Percentiles rank a stretch among this genome's conserved stretches.
Evolutionary conservation across 108 stramenopile genomes (phyloP).

Genomic region (Stephanodiscus triporus): DNA sequence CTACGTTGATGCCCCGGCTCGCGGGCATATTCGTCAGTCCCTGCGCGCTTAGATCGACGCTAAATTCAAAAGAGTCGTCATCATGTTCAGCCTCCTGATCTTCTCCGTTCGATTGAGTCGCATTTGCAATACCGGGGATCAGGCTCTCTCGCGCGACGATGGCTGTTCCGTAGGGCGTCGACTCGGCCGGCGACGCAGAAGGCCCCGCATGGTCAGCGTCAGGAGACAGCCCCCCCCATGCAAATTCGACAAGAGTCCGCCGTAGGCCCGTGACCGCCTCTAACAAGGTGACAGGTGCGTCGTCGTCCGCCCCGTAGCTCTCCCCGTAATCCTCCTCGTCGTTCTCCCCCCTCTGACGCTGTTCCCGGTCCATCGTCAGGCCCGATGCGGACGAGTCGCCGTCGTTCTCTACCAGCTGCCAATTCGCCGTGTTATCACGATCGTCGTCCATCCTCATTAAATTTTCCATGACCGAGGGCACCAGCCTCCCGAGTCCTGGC

Average conservation of each 20-base stretch:
- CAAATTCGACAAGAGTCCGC: conserved; percentile 28
- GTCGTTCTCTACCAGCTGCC: conserved; percentile 22
- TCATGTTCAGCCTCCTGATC: neutral
- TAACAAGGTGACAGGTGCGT: conserved; percentile 32
- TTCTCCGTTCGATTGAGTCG: neutral
- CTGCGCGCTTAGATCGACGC: conserved; percentile 1
- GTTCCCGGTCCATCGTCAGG: conserved; percentile 20
- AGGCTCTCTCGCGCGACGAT: neutral
- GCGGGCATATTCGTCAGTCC: conserved; percentile 1
- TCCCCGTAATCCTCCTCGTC: conserved; percentile 22
- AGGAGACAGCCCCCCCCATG: too few species aligned
- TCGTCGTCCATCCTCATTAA: conserved; percentile 31
- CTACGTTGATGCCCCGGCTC: neutral
- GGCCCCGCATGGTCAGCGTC: too few species aligned
- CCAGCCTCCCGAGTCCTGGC: conserved; percentile 57
- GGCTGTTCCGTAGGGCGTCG: neutral
- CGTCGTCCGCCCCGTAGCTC: conserved; percentile 16
- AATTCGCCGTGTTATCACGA: conserved; percentile 28
- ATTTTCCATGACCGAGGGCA: conserved; percentile 46
- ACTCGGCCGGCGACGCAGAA: neutral
- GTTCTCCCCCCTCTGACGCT: conserved; percentile 15
- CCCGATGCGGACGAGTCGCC: conserved; percentile 42
- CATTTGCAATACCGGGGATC: neutral
- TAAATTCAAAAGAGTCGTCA: neutral
- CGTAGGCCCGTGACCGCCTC: conserved; percentile 41